phyloP scores from a whole-genome alignment of 257 asterid species.

The Paulownia fortunei region DNA sequence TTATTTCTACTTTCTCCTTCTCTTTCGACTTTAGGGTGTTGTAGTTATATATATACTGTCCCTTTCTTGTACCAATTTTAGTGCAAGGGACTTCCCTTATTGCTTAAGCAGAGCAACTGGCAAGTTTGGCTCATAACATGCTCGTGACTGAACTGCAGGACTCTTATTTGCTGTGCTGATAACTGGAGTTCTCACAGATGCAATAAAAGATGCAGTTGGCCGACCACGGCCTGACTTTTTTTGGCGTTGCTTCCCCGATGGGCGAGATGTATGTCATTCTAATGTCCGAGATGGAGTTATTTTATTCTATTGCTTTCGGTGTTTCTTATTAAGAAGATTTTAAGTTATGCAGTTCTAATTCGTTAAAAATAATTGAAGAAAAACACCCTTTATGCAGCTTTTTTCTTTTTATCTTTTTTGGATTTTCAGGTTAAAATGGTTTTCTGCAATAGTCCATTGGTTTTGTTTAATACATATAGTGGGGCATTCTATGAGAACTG shows the following conservation, averaged over 20 bases:
- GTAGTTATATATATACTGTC: background rate
- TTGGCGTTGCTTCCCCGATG: constrained; percentile 97
- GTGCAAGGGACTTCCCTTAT: background rate
- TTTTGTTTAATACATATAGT: background rate
- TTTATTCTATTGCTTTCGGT: background rate
- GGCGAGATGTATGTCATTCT: constrained; percentile 56
- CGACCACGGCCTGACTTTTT: constrained; percentile 90
- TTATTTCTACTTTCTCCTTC: constrained; percentile 2
- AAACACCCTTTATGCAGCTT: background rate
- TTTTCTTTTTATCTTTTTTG: background rate
- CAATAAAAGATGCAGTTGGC: constrained; percentile 85
- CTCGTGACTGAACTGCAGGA: constrained; percentile 54
- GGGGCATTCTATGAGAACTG: background rate
- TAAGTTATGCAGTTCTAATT: background rate
- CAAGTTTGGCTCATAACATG: constrained; percentile 15
- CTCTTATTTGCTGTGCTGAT: constrained; percentile 76
- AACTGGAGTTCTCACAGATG: constrained; percentile 82
- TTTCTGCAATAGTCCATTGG: background rate
- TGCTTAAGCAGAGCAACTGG: background rate
- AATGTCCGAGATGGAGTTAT: background rate
- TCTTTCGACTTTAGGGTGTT: background rate
- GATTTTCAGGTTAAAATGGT: background rate
- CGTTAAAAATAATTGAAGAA: background rate
- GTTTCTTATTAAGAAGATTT: background rate
- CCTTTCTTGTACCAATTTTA: background rate